phyloP scores from a whole-genome alignment of 495 filamentous ascomycete species.

The Aspergillus leporis region DNA sequence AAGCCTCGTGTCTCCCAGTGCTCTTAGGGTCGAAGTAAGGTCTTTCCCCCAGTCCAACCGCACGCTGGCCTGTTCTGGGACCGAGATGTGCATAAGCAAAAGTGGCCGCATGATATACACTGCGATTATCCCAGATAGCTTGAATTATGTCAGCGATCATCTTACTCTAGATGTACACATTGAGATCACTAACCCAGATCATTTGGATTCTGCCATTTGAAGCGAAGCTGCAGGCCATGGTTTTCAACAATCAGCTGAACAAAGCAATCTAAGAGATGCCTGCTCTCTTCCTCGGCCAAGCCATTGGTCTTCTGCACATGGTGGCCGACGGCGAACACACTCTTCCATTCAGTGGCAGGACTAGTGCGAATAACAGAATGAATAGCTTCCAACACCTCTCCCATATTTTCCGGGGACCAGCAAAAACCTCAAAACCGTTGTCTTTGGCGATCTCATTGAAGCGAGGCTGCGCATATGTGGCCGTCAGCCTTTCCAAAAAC shows the following conservation, averaged over 20 bases:
- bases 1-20: conserved; percentile 11
- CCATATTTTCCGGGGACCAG: conserved; percentile 58
- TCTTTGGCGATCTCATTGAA: conserved; percentile 16
- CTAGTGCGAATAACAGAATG: conserved; percentile 72
- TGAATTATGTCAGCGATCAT: not conserved
- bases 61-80: conserved; percentile 57
- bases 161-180: not conserved
- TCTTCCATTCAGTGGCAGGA: conserved; percentile 76
- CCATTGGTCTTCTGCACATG: conserved; percentile 21
- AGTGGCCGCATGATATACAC: conserved; percentile 67
- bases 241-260: conserved; percentile 61
- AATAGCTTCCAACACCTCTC: conserved; percentile 52
- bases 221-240: conserved; percentile 69
- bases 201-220: conserved; percentile 55
- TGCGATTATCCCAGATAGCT: conserved; percentile 78
- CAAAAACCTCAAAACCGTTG: conserved; percentile 49
- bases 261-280: conserved; percentile 46
- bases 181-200: conserved; percentile 44
- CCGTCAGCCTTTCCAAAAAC: conserved; percentile 65
- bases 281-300: conserved; percentile 40
- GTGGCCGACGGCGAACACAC: conserved; percentile 56
- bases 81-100: conserved; percentile 61
- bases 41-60: conserved; percentile 63
- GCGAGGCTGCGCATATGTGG: conserved; percentile 43
- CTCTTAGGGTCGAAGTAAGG: conserved; percentile 58